phyloP scores from a whole-genome alignment of 1,284 basidiomycete species.

The Microbotryum saponariae region DNA sequence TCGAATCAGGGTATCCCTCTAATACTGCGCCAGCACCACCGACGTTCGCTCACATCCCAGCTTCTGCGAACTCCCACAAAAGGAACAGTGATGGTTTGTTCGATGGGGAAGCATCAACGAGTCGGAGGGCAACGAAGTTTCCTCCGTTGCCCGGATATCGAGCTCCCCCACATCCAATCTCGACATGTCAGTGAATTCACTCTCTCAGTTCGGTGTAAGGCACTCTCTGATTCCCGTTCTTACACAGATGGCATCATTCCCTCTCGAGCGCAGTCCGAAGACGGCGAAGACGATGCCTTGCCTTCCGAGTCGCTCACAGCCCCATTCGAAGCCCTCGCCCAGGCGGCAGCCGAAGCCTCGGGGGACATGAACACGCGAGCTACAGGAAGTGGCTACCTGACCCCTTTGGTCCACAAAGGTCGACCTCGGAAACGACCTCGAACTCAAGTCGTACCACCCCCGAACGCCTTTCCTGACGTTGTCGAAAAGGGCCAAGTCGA shows the following conservation, averaged over 20 bases:
- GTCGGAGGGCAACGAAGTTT: not conserved
- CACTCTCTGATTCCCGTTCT: not conserved
- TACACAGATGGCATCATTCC: constrained; percentile 9
- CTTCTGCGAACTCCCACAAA: not conserved
- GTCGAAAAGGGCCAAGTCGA: constrained; percentile 3
- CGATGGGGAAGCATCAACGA: not conserved
- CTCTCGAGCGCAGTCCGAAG: constrained; percentile 2
- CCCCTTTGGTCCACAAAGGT: not conserved
- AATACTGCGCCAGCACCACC: constrained; percentile 1
- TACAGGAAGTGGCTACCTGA: not conserved
- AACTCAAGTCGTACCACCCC: constrained; percentile 6
- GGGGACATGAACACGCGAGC: not conserved
- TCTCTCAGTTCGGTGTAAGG: not conserved
- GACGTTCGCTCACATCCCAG: constrained; percentile 2
- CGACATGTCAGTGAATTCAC: not conserved
- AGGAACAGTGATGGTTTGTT: not conserved
- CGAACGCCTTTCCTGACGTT: constrained; percentile 17
- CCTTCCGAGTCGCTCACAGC: constrained; percentile 9
- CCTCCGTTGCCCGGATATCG: constrained; percentile 14
- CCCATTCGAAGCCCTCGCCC: constrained; percentile 17
- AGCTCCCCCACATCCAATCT: constrained; percentile 15
- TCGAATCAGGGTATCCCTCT: constrained; percentile 2
- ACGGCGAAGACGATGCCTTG: constrained; percentile 12
- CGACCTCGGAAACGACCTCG: constrained; percentile 2
- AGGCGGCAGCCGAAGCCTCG: constrained; percentile 11